phyloP scores from a whole-genome alignment of 805 yeast genomes.

The Saturnispora kantuleensis region DNA sequence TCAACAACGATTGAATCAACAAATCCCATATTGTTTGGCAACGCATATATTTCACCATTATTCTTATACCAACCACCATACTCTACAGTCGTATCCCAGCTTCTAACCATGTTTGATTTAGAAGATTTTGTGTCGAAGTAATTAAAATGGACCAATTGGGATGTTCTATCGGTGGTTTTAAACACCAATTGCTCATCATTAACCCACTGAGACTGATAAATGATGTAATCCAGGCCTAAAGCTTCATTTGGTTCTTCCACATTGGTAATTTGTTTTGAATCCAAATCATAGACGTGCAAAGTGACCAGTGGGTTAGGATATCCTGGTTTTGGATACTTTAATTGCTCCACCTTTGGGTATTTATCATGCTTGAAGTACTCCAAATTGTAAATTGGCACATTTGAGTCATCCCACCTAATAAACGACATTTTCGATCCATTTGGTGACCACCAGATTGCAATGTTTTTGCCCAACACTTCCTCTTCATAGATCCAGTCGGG shows the following conservation, averaged over 20 bases:
- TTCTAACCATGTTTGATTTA: conserved; percentile 31
- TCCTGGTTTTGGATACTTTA: conserved; percentile 73
- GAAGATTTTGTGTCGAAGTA: conserved; percentile 27
- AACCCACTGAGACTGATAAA: conserved; percentile 58
- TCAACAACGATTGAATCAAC: conserved; percentile 48
- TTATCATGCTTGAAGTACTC: conserved; percentile 38
- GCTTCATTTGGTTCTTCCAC: conserved; percentile 23
- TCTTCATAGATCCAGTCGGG: conserved; percentile 86
- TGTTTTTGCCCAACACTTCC: conserved; percentile 53
- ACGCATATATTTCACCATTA: conserved; percentile 27
- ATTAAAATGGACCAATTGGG: conserved; percentile 45
- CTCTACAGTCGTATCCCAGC: conserved; percentile 30
- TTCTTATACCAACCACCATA: conserved; percentile 48
- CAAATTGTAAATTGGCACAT: conserved; percentile 42
- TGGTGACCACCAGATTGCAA: conserved; percentile 66
- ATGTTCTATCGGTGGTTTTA: conserved; percentile 54
- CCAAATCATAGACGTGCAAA: conserved; percentile 34
- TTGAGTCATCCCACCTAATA: conserved; percentile 48
- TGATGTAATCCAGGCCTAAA: conserved; percentile 38
- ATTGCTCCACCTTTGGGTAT: conserved; percentile 37
- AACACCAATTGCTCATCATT: conserved; percentile 38
- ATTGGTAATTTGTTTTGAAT: conserved; percentile 15
- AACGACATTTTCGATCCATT: conserved; percentile 47
- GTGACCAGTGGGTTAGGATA: conserved; percentile 45
- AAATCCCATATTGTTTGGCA: conserved; percentile 43